A percentile compares a stretch with the other conserved stretches of the same genome.
Conservation (phyloP, 331 rosid genomes). For the Erythrophleum ivorense region DNA sequence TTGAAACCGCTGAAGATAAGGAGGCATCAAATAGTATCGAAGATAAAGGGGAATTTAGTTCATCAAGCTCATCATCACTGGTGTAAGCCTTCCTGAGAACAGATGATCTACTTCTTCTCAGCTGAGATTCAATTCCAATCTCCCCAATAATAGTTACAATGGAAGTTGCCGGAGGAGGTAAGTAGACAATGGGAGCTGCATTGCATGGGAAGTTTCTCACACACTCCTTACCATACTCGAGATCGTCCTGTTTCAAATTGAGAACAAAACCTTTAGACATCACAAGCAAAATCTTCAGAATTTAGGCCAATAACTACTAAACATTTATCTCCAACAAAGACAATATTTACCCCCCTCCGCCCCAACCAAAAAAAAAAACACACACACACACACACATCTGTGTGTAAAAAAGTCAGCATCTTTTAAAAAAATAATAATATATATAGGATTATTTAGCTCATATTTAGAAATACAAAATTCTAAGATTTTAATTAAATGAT, state of each 20-base stretch:
- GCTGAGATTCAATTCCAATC: constrained; percentile 60
- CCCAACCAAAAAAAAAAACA: too few relatives aligned
- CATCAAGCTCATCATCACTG: constrained; percentile 97
- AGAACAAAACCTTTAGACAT: constrained; percentile 18
- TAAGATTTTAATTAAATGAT: not conserved
- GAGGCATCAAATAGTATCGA: constrained; percentile 53
- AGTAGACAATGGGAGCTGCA: constrained; percentile 70
- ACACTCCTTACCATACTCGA: constrained; percentile 54
- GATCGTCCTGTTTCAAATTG: constrained; percentile 59
- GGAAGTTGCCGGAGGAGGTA: constrained; percentile 68
- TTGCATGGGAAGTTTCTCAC: constrained; percentile 70
- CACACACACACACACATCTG: too few relatives aligned
- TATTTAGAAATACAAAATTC: not conserved
- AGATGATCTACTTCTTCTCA: constrained; percentile 84
- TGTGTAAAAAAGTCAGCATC: too few relatives aligned
- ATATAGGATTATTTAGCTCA: not conserved
- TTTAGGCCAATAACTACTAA: not conserved
- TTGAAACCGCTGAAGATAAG: constrained; percentile 45
- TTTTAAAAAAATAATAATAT: not conserved
- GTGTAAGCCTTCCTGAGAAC: constrained; percentile 82
- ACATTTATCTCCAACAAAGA: not conserved
- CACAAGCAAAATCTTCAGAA: constrained; percentile 1
- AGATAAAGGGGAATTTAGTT: constrained; percentile 79
- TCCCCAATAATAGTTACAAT: constrained; percentile 62
- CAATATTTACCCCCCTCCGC: not conserved